A percentile compares a stretch with the other conserved stretches of the same genome.
Evolutionary conservation across 2,329 filamentous ascomycete genomes (phyloP).

Genomic region (Aspergillus fructus): DNA sequence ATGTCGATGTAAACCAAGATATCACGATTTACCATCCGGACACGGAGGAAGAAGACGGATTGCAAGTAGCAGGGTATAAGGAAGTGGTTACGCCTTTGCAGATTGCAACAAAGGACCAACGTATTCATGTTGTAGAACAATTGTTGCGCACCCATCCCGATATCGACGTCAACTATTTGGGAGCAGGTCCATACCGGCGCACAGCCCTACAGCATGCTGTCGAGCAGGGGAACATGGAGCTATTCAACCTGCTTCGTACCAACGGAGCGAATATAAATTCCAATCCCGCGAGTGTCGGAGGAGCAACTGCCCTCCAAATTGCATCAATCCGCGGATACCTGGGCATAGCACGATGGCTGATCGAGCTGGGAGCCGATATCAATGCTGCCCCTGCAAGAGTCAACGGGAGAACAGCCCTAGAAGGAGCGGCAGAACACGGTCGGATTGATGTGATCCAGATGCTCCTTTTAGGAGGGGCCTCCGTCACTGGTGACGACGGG

Average conservation of each 20-base stretch:
- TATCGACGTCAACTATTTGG: constrained; percentile 10
- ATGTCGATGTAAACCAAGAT: too few relatives aligned
- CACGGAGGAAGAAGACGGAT: too few relatives aligned
- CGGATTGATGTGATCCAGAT: constrained; percentile 30
- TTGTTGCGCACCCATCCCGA: too few relatives aligned
- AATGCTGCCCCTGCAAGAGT: constrained; percentile 17
- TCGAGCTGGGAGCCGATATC: constrained; percentile 22
- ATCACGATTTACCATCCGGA: too few relatives aligned
- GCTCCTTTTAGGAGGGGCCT: constrained; percentile 25
- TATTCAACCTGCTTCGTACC: constrained; percentile 15
- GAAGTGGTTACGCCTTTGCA: too few relatives aligned
- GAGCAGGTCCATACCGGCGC: background rate
- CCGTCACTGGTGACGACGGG: constrained; percentile 10
- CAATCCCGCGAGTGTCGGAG: background rate
- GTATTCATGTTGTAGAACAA: too few relatives aligned
- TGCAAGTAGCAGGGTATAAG: too few relatives aligned
- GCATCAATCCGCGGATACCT: constrained; percentile 26
- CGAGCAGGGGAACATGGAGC: constrained; percentile 16
- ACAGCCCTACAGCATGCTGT: constrained; percentile 18
- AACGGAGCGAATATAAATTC: constrained; percentile 15
- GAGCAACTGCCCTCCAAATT: constrained; percentile 29
- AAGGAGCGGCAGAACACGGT: constrained; percentile 29
- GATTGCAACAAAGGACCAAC: too few relatives aligned
- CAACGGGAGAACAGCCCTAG: constrained; percentile 26
- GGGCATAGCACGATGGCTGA: constrained; percentile 19